Conservation (phyloP, 139 green algal species). For the Zygnema cylindricum region DNA sequence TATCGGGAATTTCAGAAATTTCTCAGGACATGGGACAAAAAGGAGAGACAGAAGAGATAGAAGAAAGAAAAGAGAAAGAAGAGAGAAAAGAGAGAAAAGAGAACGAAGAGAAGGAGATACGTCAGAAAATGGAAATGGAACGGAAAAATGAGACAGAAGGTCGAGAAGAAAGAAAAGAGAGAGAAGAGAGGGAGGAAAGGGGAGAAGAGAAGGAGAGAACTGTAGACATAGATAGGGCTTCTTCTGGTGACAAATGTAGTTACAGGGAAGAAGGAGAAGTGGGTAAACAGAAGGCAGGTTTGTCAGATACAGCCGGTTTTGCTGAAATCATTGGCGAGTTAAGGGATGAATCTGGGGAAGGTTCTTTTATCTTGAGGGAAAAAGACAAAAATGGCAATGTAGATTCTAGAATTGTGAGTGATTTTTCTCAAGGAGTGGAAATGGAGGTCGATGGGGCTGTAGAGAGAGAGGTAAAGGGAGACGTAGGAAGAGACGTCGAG, state of each 20-base stretch:
- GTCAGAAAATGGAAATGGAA: background rate
- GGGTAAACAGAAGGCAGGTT: background rate
- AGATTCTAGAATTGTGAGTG: no score
- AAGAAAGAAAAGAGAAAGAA: background rate
- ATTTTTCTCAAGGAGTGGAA: no score
- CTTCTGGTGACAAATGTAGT: no score
- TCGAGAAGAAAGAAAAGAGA: background rate
- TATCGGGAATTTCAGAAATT: background rate
- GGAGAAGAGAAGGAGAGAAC: background rate
- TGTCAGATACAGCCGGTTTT: background rate
- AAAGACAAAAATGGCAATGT: background rate
- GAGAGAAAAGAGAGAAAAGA: background rate
- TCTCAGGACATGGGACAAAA: background rate
- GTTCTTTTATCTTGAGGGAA: background rate
- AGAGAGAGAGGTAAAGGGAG: background rate
- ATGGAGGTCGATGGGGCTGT: background rate
- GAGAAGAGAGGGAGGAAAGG: background rate
- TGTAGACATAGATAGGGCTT: background rate
- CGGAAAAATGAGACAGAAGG: background rate
- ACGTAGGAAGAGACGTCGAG: background rate
- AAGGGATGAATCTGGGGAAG: background rate
- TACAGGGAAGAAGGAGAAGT: no score
- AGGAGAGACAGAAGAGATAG: background rate
- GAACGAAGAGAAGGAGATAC: constrained; percentile 11
- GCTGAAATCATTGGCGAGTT: background rate